Conservation (phyloP, 805 yeast species). For the Schwanniomyces pseudopolymorphus region DNA sequence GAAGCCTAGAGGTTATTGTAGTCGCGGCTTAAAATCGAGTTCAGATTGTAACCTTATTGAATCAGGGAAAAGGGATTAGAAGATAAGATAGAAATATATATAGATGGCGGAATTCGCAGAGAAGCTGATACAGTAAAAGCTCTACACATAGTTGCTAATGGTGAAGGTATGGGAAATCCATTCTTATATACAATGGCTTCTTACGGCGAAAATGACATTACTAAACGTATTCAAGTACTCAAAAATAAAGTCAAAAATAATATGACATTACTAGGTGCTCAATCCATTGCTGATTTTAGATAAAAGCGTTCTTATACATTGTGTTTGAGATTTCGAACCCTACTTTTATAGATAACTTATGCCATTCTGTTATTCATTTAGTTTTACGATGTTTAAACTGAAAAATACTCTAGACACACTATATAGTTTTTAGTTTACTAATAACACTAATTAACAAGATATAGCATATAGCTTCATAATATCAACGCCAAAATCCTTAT, state of each 20-base stretch:
- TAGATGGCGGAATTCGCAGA: conserved; percentile 71
- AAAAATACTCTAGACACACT: too few relatives aligned
- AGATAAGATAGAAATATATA: conserved; percentile 50
- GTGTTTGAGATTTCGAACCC: too few relatives aligned
- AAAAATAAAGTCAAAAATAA: conserved; percentile 71
- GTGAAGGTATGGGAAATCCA: conserved; percentile 71
- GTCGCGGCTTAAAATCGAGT: too few relatives aligned
- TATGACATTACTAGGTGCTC: conserved; percentile 62
- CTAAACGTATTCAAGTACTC: conserved; percentile 57
- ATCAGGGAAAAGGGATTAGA: conserved; percentile 45
- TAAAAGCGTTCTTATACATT: too few relatives aligned
- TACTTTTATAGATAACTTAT: too few relatives aligned
- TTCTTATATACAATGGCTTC: conserved; percentile 62
- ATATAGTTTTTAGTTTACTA: too few relatives aligned
- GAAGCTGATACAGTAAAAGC: conserved; percentile 70
- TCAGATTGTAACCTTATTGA: too few relatives aligned
- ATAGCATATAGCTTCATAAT: too few relatives aligned
- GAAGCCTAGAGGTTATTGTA: too few relatives aligned
- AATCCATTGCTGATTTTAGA: conserved; percentile 61
- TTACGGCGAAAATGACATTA: conserved; percentile 66
- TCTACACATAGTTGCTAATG: conserved; percentile 65
- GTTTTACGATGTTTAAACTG: too few relatives aligned
- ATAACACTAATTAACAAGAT: too few relatives aligned
- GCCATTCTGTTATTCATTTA: too few relatives aligned
- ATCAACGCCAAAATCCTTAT: neutral